Evolutionary conservation across 176 grass and related monocot species (phyloP), one percentile per base, ranked within the genome.

Genomic region (Avena eriantha): DNA sequence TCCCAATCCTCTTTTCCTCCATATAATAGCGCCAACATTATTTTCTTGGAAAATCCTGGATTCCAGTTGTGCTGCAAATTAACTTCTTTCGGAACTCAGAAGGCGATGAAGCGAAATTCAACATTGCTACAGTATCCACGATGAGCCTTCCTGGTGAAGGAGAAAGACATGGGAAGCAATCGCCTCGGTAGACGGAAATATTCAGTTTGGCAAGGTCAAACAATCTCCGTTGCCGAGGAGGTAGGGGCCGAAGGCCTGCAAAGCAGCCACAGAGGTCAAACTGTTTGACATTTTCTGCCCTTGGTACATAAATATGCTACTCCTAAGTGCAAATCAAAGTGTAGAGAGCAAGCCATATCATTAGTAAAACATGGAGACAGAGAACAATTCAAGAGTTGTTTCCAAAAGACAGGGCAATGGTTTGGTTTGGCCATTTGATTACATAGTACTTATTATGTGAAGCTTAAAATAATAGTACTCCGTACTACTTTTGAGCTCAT

Each of bases 251-350:
- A 80, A 80, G 56, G 56, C 53, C 87, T 84, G 75, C 80, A 87
- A 85, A 81, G 77, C 77, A 88, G 54, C 71, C 90, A 24, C 61
- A 31, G 69, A 63, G 59, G 85, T 85, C 90, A 88, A 82, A 91
- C 82, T 1, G 14, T 63, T 88, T 88, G 63, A 91, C 77, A 33
- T 71, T 72, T 23, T 23, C 53, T 82, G 69, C n/a, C 71, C 82
- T 45, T 49, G 70, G 26, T 18, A 51, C 81, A 70, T 57, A 7
- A 57, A 80, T 17, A 70, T 47, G 55, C 68, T 47, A 73, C 60
- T 63, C 22, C 23, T 33, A 17, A 6, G 58, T 31, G 41, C 41
- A 82, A 71, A 51, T 45, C 71, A 43, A 91, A 17, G 49, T 29
- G 68, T 50, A 15, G 24, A 75, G 1, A 34, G 5, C 29, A 75